Percentiles rank a stretch among this genome's conserved stretches.
These are phyloP conservation scores for Tephrocybe rancida DNA, from an alignment of 768 basidiomycete genomes.

Conservation along the genomic window DNA sequence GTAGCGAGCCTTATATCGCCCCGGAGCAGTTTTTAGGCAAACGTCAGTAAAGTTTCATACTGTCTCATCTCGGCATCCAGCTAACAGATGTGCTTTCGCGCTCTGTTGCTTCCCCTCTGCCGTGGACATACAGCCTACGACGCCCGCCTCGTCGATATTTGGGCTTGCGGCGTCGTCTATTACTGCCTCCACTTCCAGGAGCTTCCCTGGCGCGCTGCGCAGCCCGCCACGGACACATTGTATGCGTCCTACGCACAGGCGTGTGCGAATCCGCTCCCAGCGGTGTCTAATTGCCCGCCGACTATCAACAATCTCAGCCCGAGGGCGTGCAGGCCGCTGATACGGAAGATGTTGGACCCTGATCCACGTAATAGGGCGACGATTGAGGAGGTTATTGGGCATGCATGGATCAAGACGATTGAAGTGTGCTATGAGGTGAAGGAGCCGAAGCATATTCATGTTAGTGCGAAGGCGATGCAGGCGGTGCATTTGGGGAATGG, in stretches of 20 bases:
- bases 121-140: constrained; percentile 74
- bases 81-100: constrained; percentile 38
- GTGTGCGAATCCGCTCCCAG: constrained; percentile 47
- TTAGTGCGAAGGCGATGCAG: constrained; percentile 62
- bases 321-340: constrained; percentile 76
- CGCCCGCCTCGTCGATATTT: constrained; percentile 95
- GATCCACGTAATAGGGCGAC: constrained; percentile 75
- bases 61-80: constrained; percentile 26
- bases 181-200: constrained; percentile 99
- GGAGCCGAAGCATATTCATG: constrained; percentile 73
- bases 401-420: constrained; percentile 80
- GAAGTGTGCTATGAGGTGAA: constrained; percentile 77
- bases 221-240: constrained; percentile 68
- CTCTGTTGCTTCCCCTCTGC: constrained; percentile 18
- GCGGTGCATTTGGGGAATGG: constrained; percentile 41
- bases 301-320: constrained; percentile 92
- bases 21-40: constrained; percentile 96
- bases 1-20: constrained; percentile 98
- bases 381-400: constrained; percentile 80
- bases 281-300: constrained; percentile 50
- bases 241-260: constrained; percentile 77
- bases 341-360: constrained; percentile 95
- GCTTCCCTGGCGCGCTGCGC: constrained; percentile 96
- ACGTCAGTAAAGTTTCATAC: constrained; percentile 65
- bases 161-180: constrained; percentile 96